Base-by-base conservation (phyloP, 2,329 filamentous ascomycete genomes). In the Colletotrichum sp. region DNA sequence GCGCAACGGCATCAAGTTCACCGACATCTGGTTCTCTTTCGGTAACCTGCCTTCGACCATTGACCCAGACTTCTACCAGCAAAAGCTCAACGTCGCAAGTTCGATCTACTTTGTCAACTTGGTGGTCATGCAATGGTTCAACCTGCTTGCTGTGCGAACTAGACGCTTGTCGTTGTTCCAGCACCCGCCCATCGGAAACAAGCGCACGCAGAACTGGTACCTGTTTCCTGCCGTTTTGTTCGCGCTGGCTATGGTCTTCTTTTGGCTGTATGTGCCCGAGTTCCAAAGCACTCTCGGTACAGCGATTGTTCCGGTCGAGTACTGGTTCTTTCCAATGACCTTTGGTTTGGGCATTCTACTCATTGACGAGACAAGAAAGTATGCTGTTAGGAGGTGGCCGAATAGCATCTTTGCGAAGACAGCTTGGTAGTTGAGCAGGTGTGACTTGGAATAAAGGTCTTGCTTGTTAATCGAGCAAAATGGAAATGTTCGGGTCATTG, bases 101-200 rank as follows among this genome's bases (percentile, higher is more conserved):
- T 93, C 91, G 18, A 92, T 96, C 73, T 96, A 96, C 82, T 96
- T 96, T 78, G 90, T 95, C 77, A 96, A 92, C 73, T 85, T 96
- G 27, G 94, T 96, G 3, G 91, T 96, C 63, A 95, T 96, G 93
- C 93, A 94, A 86, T 92, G 92, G 87, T 95, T 95, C 86, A 94
- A 93, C 79, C 86, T 95, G 6, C 88, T 95, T 79, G 91, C 91
- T 2, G 87, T 94, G 7, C 88, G 93, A 18, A 96, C 91, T 2
- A 86, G 92, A 2, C 87, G 90, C 2, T 86, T 93, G 27, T 90
- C 90, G 69, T 90, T 96, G 76, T 91, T 96, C 81, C 92, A 94
- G 79, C 93, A 95, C 77, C 91, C 92, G 5, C 93, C 93, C 0
- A 75, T 89, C 9, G 91, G 93, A 81, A 93, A 93, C 80, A 89